Conservation (phyloP, 768 basidiomycete species). For the Tylopilus rubrobrunneus region DNA sequence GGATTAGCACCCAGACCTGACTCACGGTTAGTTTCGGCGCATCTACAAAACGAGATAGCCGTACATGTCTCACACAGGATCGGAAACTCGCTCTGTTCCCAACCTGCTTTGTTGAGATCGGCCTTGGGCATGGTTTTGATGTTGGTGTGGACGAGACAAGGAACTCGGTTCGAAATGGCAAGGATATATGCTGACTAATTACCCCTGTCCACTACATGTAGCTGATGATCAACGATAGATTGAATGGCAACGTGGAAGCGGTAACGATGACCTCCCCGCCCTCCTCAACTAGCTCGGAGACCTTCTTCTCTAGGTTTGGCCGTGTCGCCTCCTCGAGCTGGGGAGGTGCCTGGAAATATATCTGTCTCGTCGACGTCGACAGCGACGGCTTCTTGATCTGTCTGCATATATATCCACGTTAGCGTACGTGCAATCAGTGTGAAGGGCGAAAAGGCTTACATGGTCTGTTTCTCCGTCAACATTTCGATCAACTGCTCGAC, state of each 20-base stretch:
- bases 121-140: conserved; percentile 61
- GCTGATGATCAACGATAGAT: conserved; percentile 60
- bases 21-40: background rate
- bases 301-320: conserved; percentile 85
- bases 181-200: conserved; percentile 27
- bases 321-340: conserved; percentile 86
- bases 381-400: conserved; percentile 97
- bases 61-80: conserved; percentile 91
- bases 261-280: conserved; percentile 86
- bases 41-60: conserved; percentile 22
- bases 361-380: conserved; percentile 66
- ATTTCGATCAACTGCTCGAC: conserved; percentile 87
- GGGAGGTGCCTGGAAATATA: conserved; percentile 93
- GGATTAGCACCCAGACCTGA: conserved; percentile 85
- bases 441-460: conserved; percentile 51
- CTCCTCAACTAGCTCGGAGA: conserved; percentile 73
- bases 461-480: conserved; percentile 82
- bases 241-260: conserved; percentile 86
- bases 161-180: conserved; percentile 1
- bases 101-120: conserved; percentile 94
- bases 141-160: background rate
- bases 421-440: background rate
- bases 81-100: conserved; percentile 92
- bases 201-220: conserved; percentile 38
- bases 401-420: conserved; percentile 38